Percentiles rank a stretch among this genome's conserved stretches.
These are phyloP conservation scores for Annona squamosa DNA, from an alignment of 164 flowering plant species.

Conservation along the genomic window DNA sequence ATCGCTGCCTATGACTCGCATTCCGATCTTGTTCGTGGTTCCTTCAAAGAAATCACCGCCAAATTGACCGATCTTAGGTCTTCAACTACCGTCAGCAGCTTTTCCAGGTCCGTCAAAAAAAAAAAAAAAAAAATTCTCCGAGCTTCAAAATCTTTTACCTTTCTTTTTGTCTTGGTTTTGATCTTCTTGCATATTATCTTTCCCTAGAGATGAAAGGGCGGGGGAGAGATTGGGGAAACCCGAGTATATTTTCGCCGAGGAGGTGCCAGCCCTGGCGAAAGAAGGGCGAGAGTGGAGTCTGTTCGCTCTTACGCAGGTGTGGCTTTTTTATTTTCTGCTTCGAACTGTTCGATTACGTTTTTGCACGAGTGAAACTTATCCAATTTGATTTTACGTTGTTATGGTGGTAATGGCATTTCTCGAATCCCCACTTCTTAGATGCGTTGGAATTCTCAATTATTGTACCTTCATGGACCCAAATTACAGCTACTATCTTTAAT, in stretches of 20 bases:
- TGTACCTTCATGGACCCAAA: too few relatives aligned
- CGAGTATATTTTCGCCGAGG: constrained; percentile 51
- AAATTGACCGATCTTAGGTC: constrained; percentile 43
- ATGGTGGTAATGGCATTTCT: background rate
- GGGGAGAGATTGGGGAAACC: constrained; percentile 23
- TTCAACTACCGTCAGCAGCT: constrained; percentile 19
- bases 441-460: too few relatives aligned
- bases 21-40: constrained; percentile 28
- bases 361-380: background rate
- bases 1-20: constrained; percentile 38
- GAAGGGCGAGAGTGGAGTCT: constrained; percentile 88
- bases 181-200: background rate
- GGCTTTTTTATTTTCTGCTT: background rate
- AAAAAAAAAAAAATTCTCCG: too few relatives aligned
- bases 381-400: background rate
- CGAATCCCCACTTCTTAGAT: background rate
- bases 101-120: constrained; percentile 27
- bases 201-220: constrained; percentile 32
- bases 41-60: constrained; percentile 22
- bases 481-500: background rate
- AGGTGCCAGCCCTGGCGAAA: constrained; percentile 76
- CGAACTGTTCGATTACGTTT: background rate
- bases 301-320: constrained; percentile 85
- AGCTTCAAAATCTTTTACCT: too few relatives aligned
- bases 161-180: background rate